phyloP scores from a whole-genome alignment of 2,329 filamentous ascomycete species.

The Phialophora expanda region DNA sequence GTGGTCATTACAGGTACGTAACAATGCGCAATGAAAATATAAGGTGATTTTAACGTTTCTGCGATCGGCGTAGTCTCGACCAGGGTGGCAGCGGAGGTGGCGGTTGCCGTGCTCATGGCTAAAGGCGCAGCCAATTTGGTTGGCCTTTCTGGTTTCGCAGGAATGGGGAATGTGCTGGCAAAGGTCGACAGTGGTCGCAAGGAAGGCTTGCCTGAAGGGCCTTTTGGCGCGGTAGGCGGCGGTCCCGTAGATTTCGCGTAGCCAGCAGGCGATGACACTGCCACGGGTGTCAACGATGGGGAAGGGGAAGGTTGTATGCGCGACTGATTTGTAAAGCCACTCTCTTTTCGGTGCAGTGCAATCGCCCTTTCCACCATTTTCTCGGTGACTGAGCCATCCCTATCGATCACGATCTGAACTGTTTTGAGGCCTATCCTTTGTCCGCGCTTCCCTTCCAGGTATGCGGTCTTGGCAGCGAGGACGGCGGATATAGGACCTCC shows the following conservation, averaged over 20 bases:
- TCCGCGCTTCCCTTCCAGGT: constrained; percentile 74
- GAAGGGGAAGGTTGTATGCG: constrained; percentile 34
- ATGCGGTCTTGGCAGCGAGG: constrained; percentile 79
- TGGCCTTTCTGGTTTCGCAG: constrained; percentile 26
- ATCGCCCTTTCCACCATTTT: constrained; percentile 77
- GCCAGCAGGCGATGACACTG: constrained; percentile 43
- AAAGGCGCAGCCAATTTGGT: constrained; percentile 45
- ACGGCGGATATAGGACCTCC: constrained; percentile 67
- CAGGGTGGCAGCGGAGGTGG: constrained; percentile 40
- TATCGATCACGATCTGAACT: constrained; percentile 85
- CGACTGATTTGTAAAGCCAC: constrained; percentile 45
- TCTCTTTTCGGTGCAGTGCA: constrained; percentile 66
- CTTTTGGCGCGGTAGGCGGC: constrained; percentile 84
- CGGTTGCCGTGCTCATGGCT: not conserved
- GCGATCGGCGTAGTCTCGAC: constrained; percentile 71
- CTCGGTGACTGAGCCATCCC: constrained; percentile 81
- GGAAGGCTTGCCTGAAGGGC: constrained; percentile 68
- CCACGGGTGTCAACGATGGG: constrained; percentile 35
- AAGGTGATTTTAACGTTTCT: constrained; percentile 75
- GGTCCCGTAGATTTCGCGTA: constrained; percentile 63
- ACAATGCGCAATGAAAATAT: constrained; percentile 85
- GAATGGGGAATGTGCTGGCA: constrained; percentile 43
- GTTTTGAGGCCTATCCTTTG: constrained; percentile 77
- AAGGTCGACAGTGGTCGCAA: constrained; percentile 42
- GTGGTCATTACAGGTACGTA: constrained; percentile 85